Base-by-base conservation (phyloP, 441 rosid genomes). In the Gossypium lobatum region DNA sequence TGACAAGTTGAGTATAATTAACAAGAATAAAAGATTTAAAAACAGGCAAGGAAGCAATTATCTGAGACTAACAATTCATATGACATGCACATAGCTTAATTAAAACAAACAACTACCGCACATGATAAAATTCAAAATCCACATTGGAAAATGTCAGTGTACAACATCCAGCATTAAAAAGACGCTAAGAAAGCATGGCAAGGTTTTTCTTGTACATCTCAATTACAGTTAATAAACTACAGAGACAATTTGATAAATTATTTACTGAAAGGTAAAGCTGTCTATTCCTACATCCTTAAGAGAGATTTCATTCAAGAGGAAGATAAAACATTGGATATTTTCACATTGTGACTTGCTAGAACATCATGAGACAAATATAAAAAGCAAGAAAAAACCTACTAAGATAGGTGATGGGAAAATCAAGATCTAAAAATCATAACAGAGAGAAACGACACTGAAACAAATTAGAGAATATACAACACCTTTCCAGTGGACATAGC, bases 401-500 rank as follows among this genome's bases (percentile, higher is more conserved):
- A 21, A 21, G 11, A 65, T 21, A 65, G 5, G 17, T 9, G 18
- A 45, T 6, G 54, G 5, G 34, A 25, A 11, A 25, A 21, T 66
- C 10, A 64, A 23, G 14, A 25, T 23, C 4, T 55, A 11, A 14
- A 34, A 66, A 25, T 23, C 55, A 21, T 6, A 45, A 23, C 16
- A 17, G 17, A 66, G 25, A 55, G 53, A 64, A 57, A 6, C 25
- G 58, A 11, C 8, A 57, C 16, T 55, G 9, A 52, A 16, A 16
- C 21, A 57, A 13, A 34, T 18, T 50, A 11, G 58, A 39, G 52
- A 37, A 28, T 31, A 64, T 11, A 4, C 16, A 73, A 48, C 54
- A 93, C 99, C 98, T 92, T 93, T 81, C 99, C 99, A 73, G 86
- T 81, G 69, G 99, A 95, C 97, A 95, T 89, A 62, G 98, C 95